phyloP scores from a whole-genome alignment of 2,329 filamentous ascomycete species.

The Plenodomus tracheiphilus region DNA sequence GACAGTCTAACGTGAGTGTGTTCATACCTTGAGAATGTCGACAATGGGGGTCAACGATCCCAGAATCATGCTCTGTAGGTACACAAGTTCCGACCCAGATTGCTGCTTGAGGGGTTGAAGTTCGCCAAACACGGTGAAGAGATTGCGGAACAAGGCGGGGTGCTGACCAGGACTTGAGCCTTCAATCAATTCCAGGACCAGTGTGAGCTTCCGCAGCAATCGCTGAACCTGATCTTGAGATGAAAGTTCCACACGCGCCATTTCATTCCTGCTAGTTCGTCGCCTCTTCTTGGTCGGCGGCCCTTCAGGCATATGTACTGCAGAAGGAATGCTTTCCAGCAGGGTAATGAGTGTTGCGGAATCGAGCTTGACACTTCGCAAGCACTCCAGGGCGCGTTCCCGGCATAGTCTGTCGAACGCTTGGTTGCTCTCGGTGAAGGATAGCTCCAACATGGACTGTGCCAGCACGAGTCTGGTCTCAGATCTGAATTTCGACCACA shows the following conservation, averaged over 20 bases:
- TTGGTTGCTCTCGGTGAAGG: constrained; percentile 49
- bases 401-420: constrained; percentile 46
- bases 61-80: constrained; percentile 83
- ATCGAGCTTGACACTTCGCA: constrained; percentile 73
- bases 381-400: constrained; percentile 67
- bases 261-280: constrained; percentile 74
- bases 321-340: constrained; percentile 72
- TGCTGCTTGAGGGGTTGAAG: constrained; percentile 82
- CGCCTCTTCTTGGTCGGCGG: constrained; percentile 77
- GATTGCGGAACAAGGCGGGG: constrained; percentile 72
- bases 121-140: constrained; percentile 86
- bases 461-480: constrained; percentile 64
- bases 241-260: constrained; percentile 63
- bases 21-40: constrained; percentile 64
- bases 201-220: constrained; percentile 75
- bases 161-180: constrained; percentile 75
- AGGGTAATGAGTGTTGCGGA: constrained; percentile 73
- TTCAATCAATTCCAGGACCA: constrained; percentile 88
- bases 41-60: constrained; percentile 83
- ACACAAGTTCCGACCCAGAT: constrained; percentile 83
- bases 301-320: constrained; percentile 71
- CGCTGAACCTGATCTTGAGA: constrained; percentile 67
- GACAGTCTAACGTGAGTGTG: neutral
- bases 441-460: constrained; percentile 64
- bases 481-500: constrained; percentile 74